Percentiles rank a stretch among this genome's conserved stretches.
These are phyloP conservation scores for Podaxis rugospora DNA, from an alignment of 768 basidiomycete species.

Conservation along the genomic window DNA sequence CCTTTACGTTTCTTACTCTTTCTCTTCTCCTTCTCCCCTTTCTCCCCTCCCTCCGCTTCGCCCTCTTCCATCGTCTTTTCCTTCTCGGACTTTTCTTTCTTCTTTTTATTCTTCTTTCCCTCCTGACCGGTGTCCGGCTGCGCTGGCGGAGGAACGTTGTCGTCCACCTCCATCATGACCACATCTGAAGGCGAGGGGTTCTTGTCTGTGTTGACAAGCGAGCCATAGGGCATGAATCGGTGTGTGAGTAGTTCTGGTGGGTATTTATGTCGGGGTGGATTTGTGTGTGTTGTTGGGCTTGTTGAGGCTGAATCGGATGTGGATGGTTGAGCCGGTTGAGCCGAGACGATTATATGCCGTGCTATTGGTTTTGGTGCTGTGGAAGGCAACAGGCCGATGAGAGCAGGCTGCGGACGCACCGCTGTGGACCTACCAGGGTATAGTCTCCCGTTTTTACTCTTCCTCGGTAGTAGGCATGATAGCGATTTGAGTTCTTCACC, in stretches of 20 bases:
- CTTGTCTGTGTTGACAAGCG: constrained; percentile 23
- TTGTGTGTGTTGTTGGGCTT: constrained; percentile 29
- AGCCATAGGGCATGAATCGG: constrained; percentile 59
- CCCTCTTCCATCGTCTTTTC: constrained; percentile 18
- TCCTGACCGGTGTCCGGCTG: not conserved
- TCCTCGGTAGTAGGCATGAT: constrained; percentile 62
- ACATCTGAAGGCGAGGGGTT: constrained; percentile 10
- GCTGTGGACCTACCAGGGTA: constrained; percentile 42
- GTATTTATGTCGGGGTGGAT: constrained; percentile 53
- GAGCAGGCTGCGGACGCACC: not conserved
- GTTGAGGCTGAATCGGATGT: constrained; percentile 20
- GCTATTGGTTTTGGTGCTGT: constrained; percentile 58
- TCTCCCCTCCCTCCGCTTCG: constrained; percentile 20
- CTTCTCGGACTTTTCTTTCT: constrained; percentile 11
- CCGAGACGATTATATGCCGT: constrained; percentile 53
- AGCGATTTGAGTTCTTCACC: constrained; percentile 64
- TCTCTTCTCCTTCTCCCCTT: constrained; percentile 26
- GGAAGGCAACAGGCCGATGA: not conserved
- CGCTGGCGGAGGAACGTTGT: not conserved
- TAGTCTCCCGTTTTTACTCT: constrained; percentile 52
- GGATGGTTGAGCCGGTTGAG: constrained; percentile 39
- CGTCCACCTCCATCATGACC: constrained; percentile 2
- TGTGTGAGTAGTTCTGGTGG: constrained; percentile 61
- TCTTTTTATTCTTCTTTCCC: not conserved
- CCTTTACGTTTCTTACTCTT: constrained; percentile 49